Percentiles rank a stretch among this genome's conserved stretches.
Conservation (phyloP, 805 yeast genomes). For the Clavispora fructus region DNA sequence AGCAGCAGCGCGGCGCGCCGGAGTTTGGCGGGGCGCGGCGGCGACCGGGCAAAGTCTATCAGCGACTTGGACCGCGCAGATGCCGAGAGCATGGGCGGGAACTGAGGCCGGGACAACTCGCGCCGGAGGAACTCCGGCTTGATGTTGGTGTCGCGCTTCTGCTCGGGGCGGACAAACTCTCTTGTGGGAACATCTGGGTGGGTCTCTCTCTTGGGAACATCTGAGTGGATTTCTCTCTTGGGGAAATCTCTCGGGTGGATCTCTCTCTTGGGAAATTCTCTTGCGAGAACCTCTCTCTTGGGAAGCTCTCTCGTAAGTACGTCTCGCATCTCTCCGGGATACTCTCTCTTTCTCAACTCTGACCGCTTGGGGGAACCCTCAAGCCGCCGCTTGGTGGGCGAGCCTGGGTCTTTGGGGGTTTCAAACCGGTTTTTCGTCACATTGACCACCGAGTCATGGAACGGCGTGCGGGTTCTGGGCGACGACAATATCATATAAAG, state of each 20-base stretch:
- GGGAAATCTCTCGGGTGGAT: too few species aligned
- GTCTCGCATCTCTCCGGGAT: too few species aligned
- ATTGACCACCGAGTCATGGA: slow-evolving; percentile 6
- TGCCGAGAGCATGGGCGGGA: slow-evolving; percentile 5
- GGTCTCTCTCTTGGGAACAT: too few species aligned
- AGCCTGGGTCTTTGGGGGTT: not conserved
- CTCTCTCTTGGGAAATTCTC: too few species aligned
- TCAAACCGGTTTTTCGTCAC: not conserved
- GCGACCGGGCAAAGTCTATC: slow-evolving; percentile 14
- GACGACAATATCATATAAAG: not conserved
- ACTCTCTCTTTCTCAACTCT: not conserved
- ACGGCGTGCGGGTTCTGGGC: slow-evolving; percentile 10
- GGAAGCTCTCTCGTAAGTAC: too few species aligned
- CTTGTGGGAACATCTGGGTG: not conserved
- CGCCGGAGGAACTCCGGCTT: not conserved
- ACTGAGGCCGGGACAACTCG: not conserved
- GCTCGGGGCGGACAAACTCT: slow-evolving; percentile 1
- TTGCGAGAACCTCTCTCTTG: too few species aligned
- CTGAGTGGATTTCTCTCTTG: too few species aligned
- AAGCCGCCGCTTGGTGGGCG: slow-evolving; percentile 3
- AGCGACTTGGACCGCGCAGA: slow-evolving; percentile 9
- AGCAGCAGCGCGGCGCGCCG: slow-evolving; percentile 14
- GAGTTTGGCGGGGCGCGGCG: slow-evolving; percentile 16
- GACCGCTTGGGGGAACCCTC: not conserved
- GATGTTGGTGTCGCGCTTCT: not conserved